phyloP scores from a whole-genome alignment of 129 eudicot species.

The Lactuca sativa region DNA sequence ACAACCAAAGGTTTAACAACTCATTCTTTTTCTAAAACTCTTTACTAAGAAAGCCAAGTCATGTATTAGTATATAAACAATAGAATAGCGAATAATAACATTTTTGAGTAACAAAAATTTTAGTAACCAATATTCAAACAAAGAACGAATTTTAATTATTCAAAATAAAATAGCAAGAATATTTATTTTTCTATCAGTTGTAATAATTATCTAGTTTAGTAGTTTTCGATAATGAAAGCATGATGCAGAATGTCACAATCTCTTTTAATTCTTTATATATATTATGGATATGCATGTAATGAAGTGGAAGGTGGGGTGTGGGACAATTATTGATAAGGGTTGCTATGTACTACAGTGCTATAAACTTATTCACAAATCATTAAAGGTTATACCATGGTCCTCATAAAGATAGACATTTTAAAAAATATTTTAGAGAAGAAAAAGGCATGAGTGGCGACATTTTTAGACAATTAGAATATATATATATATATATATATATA shows the following conservation, averaged over 20 bases:
- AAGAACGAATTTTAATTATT: too few relatives aligned
- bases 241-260: background rate
- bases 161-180: too few relatives aligned
- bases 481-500: background rate
- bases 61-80: too few relatives aligned
- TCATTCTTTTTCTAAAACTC: background rate
- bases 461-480: slow-evolving; percentile 18
- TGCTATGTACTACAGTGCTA: slow-evolving; percentile 16
- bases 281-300: slow-evolving; percentile 26
- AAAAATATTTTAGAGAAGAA: background rate
- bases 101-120: too few relatives aligned
- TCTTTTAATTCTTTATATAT: slow-evolving; percentile 1
- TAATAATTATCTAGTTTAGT: background rate
- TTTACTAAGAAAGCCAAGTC: background rate
- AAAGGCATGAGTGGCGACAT: background rate
- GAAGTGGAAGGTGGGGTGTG: slow-evolving; percentile 31
- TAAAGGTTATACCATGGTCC: slow-evolving; percentile 30
- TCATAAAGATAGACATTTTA: slow-evolving; percentile 22
- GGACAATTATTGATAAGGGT: slow-evolving; percentile 26
- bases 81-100: background rate
- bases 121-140: too few relatives aligned
- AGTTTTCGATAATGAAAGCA: slow-evolving; percentile 9
- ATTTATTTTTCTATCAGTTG: too few relatives aligned
- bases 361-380: slow-evolving; percentile 25
- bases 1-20: background rate